A percentile compares a stretch with the other conserved stretches of the same genome.
These are phyloP conservation scores for Cutaneotrichosporon spelunceum DNA, from an alignment of 1,284 basidiomycete genomes.

Conservation along the genomic window DNA sequence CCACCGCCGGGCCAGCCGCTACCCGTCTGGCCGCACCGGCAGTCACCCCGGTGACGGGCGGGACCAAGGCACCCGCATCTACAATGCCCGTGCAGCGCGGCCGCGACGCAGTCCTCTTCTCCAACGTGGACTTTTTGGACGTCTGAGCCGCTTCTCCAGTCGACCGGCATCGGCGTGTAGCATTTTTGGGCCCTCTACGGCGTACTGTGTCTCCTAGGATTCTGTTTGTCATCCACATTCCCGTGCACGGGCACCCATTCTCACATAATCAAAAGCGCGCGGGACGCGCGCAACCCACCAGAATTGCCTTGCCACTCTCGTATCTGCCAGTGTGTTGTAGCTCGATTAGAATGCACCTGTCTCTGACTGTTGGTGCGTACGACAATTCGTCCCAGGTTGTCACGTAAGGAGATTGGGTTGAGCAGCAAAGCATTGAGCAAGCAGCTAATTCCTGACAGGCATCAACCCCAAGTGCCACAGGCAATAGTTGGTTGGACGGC, in stretches of 20 bases:
- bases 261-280: slow-evolving; percentile 5
- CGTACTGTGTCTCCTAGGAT: slow-evolving; percentile 4
- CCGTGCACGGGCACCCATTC: not conserved
- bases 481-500: no score
- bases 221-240: slow-evolving; percentile 1
- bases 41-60: not conserved
- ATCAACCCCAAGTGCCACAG: no score
- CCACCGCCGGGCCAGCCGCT: not conserved
- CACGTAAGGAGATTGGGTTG: no score
- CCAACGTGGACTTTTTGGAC: slow-evolving; percentile 30
- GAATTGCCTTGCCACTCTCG: not conserved
- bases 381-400: not conserved
- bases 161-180: slow-evolving; percentile 5
- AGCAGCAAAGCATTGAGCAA: no score
- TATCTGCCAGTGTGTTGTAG: slow-evolving; percentile 4
- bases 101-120: slow-evolving; percentile 43
- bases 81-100: slow-evolving; percentile 36
- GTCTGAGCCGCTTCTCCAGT: slow-evolving; percentile 13
- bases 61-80: not conserved
- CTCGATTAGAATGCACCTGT: slow-evolving; percentile 4
- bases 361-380: no score
- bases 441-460: no score
- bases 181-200: not conserved
- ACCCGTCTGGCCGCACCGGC: slow-evolving; percentile 22
- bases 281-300: not conserved